Base-by-base conservation (phyloP, 768 basidiomycete genomes). In the Agrocybe praecox region DNA sequence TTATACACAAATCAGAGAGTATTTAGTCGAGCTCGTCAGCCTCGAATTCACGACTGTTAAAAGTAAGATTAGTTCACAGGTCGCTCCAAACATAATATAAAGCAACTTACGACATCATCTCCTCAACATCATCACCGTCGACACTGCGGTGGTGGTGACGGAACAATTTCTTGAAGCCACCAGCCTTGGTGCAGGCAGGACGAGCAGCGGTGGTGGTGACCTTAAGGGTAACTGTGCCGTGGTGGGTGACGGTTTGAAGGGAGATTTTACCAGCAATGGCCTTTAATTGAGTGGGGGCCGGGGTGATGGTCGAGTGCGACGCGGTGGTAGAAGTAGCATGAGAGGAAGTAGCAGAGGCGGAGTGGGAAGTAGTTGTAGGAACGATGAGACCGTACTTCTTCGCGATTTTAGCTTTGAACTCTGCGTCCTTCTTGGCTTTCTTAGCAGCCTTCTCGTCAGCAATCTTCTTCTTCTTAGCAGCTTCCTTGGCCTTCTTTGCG, bases 1-100 rank as follows among this genome's bases (percentile, higher is more conserved):
- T 42, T 49, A 26, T 18, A 23, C 54, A 36, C 32, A 32, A 23
- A 22, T 24, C 33, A 22, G 51, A 36, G 18, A 40, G 32, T 29
- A 59, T 45, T 56, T 63, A 69, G 49, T 69, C 68, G 40, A 69
- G 62, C 46, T 69, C 55, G 56, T 69, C 68, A 42, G 66, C 65
- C 12, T 56, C 62, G 46, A 61, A 62, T 36, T 66, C 66, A 33
- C 68, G 68, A 32, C 56, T 58, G 44, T 12, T 52, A 24, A 26
- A 3, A 21, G 44, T 53, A 42, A 46, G 36, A 11, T 12, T 40
- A 15, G 6, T 12, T 32, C 0, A 43, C 17, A 2, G 19, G 14
- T 40, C 11, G 23, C 17, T 40, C 11, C 18, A 52, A 11, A 14
- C 43, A 43, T 2, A 17, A 33, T 36, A 29, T 10, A 29, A 43